Percentiles rank a stretch among this genome's conserved stretches.
Evolutionary conservation across 2,329 filamentous ascomycete species (phyloP).

Genomic region (Sarocladium strictum): DNA sequence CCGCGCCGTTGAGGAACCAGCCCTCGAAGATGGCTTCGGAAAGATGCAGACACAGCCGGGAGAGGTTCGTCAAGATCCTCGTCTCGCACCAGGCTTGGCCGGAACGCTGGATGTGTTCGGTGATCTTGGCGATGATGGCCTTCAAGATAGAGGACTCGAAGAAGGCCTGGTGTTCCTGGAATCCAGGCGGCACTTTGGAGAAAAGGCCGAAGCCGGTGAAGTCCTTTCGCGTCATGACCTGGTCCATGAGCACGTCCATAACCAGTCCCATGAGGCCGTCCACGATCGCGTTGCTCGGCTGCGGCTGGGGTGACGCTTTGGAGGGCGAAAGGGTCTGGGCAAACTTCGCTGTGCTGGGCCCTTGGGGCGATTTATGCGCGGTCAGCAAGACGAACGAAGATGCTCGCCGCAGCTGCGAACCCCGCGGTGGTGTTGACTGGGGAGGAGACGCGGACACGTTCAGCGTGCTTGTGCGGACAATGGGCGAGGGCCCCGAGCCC

Average conservation of each 20-base stretch:
- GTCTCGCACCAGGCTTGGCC: slow-evolving; percentile 73
- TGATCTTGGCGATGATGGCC: slow-evolving; percentile 65
- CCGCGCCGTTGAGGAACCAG: slow-evolving; percentile 88
- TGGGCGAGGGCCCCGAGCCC: slow-evolving; percentile 49
- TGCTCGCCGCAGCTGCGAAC: slow-evolving; percentile 65
- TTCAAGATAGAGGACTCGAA: slow-evolving; percentile 87
- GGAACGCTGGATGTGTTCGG: slow-evolving; percentile 63
- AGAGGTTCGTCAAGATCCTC: slow-evolving; percentile 78
- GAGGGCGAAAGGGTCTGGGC: slow-evolving; percentile 32
- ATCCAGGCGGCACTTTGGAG: slow-evolving; percentile 83
- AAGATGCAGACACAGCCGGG: slow-evolving; percentile 73
- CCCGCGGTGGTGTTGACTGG: slow-evolving; percentile 40
- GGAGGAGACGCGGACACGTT: slow-evolving; percentile 40
- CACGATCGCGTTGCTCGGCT: slow-evolving; percentile 61
- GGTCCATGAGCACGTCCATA: slow-evolving; percentile 75
- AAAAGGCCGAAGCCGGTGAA: slow-evolving; percentile 84
- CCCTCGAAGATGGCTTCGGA: slow-evolving; percentile 91
- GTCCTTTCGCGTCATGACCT: slow-evolving; percentile 80
- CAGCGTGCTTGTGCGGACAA: slow-evolving; percentile 65
- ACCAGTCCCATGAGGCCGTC: slow-evolving; percentile 74
- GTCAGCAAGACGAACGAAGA: slow-evolving; percentile 91
- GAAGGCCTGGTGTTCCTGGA: slow-evolving; percentile 89
- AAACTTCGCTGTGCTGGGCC: slow-evolving; percentile 56
- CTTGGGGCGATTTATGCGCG: slow-evolving; percentile 54
- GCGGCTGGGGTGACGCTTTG: slow-evolving; percentile 27